phyloP scores from a whole-genome alignment of 805 yeast genomes.

The Lachancea nothofagi region DNA sequence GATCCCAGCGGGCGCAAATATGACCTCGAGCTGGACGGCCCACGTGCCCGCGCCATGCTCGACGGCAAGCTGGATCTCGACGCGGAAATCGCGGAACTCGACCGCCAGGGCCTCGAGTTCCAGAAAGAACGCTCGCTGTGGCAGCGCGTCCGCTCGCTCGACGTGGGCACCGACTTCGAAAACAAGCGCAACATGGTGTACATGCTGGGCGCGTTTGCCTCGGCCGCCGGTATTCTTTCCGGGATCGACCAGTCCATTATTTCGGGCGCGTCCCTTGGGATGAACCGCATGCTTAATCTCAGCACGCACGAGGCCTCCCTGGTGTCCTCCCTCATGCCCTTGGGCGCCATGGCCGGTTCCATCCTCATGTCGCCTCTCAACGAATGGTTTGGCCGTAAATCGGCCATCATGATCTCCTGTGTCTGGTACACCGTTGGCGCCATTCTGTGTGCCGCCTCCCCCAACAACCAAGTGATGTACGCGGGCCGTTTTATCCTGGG shows the following conservation, averaged over 20 bases:
- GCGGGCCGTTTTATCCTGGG: constrained; percentile 59
- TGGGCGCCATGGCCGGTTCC: constrained; percentile 63
- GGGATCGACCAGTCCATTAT: constrained; percentile 66
- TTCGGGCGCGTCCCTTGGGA: constrained; percentile 54
- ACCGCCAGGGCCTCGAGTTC: constrained; percentile 22
- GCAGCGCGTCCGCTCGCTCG: constrained; percentile 36
- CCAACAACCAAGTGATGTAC: constrained; percentile 43
- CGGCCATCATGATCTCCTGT: constrained; percentile 51
- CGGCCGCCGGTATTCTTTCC: constrained; percentile 59
- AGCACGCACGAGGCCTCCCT: constrained; percentile 43
- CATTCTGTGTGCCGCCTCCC: constrained; percentile 50
- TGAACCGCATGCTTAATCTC: constrained; percentile 40
- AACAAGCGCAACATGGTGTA: constrained; percentile 43
- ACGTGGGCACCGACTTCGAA: constrained; percentile 35
- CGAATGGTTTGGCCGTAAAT: constrained; percentile 50
- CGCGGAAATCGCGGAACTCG: constrained; percentile 36
- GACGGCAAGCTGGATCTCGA: constrained; percentile 31
- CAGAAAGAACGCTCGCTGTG: constrained; percentile 33
- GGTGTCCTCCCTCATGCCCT: constrained; percentile 57
- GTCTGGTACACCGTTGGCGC: constrained; percentile 58
- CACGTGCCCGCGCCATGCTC: constrained; percentile 3
- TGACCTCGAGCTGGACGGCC: constrained; percentile 7
- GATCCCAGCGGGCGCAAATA: constrained; percentile 5
- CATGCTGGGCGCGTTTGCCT: constrained; percentile 51
- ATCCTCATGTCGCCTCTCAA: constrained; percentile 54